Evolutionary conservation across 139 green algal species (phyloP).

Genomic region (Yamagishiella unicocca): DNA sequence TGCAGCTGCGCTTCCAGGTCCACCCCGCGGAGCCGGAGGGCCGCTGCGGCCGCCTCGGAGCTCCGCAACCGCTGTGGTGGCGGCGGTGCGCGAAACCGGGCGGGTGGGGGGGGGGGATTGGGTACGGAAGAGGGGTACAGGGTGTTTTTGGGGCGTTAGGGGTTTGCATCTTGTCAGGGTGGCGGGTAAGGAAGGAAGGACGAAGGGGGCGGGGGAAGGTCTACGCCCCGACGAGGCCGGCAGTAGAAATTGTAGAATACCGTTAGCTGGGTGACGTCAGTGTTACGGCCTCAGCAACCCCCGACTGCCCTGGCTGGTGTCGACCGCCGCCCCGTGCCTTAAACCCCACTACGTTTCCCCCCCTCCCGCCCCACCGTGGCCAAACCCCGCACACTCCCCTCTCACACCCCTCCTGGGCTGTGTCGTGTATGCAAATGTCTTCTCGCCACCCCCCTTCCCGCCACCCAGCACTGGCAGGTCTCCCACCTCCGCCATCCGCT

Average conservation of each 20-base stretch:
- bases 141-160: background rate
- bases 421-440: background rate
- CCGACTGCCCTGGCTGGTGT: background rate
- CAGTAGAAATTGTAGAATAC: background rate
- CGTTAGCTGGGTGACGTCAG: too few relatives aligned
- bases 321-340: background rate
- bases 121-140: background rate
- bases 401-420: background rate
- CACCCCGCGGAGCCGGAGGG: background rate
- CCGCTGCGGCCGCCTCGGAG: background rate
- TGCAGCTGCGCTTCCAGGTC: background rate
- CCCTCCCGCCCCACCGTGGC: background rate
- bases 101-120: too few relatives aligned
- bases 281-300: too few relatives aligned
- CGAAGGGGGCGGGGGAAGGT: background rate
- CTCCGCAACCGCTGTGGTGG: background rate
- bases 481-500: slow-evolving; percentile 1
- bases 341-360: background rate
- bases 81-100: too few relatives aligned
- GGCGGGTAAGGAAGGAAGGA: background rate
- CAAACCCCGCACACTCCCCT: too few relatives aligned
- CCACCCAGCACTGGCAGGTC: background rate
- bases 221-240: background rate
- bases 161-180: background rate
- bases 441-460: too few relatives aligned